Percentiles rank a stretch among this genome's conserved stretches.
phyloP scores from a whole-genome alignment of 176 grass and related monocot species.

The Lolium rigidum region DNA sequence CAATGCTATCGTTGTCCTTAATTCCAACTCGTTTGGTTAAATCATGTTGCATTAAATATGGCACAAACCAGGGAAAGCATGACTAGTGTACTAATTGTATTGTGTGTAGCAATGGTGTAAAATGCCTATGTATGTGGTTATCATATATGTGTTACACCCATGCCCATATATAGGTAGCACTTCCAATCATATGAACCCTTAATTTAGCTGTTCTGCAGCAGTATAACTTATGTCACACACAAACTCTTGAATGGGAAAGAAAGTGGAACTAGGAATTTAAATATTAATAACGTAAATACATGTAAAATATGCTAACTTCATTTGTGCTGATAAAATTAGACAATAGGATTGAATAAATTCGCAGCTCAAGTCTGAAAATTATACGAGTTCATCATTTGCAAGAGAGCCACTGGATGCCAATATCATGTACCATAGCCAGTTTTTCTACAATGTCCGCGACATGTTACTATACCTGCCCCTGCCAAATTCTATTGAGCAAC shows the following conservation, averaged over 20 bases:
- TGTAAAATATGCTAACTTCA: not conserved
- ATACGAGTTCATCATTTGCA: slow-evolving; percentile 23
- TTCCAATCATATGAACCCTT: not conserved
- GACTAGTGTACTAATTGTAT: not conserved
- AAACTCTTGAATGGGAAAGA: not conserved
- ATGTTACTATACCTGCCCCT: not conserved
- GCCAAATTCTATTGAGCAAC: not conserved
- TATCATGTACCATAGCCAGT: not conserved
- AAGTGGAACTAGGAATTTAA: too few relatives aligned
- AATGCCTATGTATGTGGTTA: not conserved
- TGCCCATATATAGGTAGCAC: not conserved
- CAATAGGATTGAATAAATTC: not conserved
- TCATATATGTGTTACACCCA: too few relatives aligned
- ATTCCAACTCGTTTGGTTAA: not conserved
- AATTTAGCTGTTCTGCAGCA: not conserved
- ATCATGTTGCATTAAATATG: not conserved
- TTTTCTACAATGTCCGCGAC: not conserved
- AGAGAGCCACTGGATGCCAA: not conserved
- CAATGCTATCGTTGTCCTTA: not conserved
- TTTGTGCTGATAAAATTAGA: not conserved
- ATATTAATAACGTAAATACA: too few relatives aligned
- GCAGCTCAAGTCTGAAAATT: not conserved
- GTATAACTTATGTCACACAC: not conserved
- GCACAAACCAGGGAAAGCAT: not conserved
- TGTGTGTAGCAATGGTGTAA: not conserved